Evolutionary conservation across 2,329 filamentous ascomycete species (phyloP).

Genomic region (Neonectria neomacrospora): DNA sequence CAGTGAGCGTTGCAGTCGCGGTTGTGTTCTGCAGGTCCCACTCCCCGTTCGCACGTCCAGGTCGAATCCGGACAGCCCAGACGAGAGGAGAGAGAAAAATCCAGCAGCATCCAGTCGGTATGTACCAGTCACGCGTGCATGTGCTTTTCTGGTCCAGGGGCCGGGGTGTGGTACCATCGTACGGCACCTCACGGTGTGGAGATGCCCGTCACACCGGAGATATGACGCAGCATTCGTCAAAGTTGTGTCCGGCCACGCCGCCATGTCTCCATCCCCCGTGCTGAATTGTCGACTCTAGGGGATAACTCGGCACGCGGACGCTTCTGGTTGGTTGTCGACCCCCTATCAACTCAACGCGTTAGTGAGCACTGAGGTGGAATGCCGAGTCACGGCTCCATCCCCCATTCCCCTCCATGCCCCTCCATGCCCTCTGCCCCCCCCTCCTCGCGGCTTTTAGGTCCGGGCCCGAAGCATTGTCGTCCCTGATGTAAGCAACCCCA

Average conservation of each 20-base stretch:
- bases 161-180: slow-evolving; percentile 1
- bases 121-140: slow-evolving; percentile 22
- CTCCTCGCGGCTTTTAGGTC: slow-evolving; percentile 14
- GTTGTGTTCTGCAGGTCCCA: slow-evolving; percentile 22
- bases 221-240: slow-evolving; percentile 23
- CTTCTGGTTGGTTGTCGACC: slow-evolving; percentile 15
- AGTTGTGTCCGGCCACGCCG: slow-evolving; percentile 13
- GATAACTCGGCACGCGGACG: slow-evolving; percentile 24
- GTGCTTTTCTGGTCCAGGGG: neutral
- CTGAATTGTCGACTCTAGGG: slow-evolving; percentile 17
- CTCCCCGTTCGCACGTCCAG: slow-evolving; percentile 14
- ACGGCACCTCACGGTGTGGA: slow-evolving; percentile 4
- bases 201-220: slow-evolving; percentile 16
- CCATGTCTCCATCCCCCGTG: neutral
- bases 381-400: slow-evolving; percentile 25
- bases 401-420: too few species aligned
- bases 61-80: slow-evolving; percentile 14
- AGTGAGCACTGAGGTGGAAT: slow-evolving; percentile 5
- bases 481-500: slow-evolving; percentile 15
- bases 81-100: slow-evolving; percentile 11
- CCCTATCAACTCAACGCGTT: slow-evolving; percentile 7
- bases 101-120: slow-evolving; percentile 4
- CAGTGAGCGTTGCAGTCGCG: slow-evolving; percentile 12
- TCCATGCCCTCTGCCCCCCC: too few species aligned
- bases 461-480: slow-evolving; percentile 20